Percentiles rank a stretch among this genome's conserved stretches.
Conservation (phyloP, 164 flowering plant genomes). For the Sedum album region DNA sequence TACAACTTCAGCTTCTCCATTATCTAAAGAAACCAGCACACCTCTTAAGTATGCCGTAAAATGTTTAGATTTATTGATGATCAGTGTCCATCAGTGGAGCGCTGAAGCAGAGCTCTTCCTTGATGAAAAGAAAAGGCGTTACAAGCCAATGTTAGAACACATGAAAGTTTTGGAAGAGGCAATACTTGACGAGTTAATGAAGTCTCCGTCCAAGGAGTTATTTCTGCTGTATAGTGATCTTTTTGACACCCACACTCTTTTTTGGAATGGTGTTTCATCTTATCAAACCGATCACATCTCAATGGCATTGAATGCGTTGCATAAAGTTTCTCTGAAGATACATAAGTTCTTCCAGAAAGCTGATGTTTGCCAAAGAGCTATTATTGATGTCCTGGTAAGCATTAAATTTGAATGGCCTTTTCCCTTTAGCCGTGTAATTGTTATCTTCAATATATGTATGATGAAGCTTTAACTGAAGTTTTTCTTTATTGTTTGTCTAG, state of each 20-base stretch:
- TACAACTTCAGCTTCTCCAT: conserved; percentile 18
- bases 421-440: neutral
- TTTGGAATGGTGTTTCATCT: conserved; percentile 44
- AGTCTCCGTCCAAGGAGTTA: conserved; percentile 41
- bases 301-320: conserved; percentile 50
- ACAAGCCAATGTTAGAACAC: conserved; percentile 30
- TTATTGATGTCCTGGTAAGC: conserved; percentile 39
- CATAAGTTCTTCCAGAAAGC: conserved; percentile 30
- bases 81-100: conserved; percentile 59
- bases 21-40: conserved; percentile 9
- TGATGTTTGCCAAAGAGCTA: conserved; percentile 33
- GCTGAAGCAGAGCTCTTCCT: conserved; percentile 25
- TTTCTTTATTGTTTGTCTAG: conserved; percentile 15
- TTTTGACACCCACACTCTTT: conserved; percentile 49
- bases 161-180: conserved; percentile 48
- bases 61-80: conserved; percentile 35
- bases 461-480: neutral
- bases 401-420: neutral
- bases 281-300: conserved; percentile 23
- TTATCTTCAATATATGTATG: neutral
- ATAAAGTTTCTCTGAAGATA: conserved; percentile 40
- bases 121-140: conserved; percentile 14
- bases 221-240: conserved; percentile 34
- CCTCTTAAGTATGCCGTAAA: conserved; percentile 43
- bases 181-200: conserved; percentile 41